phyloP scores from a whole-genome alignment of 2,329 filamentous ascomycete genomes.

The Monosporascus sp. region DNA sequence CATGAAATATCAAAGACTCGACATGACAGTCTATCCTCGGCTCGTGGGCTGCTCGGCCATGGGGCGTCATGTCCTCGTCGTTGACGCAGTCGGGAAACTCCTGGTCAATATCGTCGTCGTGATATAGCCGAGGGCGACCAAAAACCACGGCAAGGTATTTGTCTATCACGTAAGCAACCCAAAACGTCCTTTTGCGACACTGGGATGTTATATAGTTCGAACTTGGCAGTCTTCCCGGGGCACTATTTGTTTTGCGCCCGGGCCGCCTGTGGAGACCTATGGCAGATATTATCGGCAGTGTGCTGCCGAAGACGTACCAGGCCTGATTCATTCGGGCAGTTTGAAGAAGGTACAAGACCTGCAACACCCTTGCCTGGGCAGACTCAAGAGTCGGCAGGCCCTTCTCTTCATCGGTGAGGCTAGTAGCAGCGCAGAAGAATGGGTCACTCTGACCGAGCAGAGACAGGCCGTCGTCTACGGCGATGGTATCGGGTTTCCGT shows the following conservation, averaged over 20 bases:
- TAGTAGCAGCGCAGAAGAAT: slow-evolving; percentile 36
- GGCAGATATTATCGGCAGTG: slow-evolving; percentile 45
- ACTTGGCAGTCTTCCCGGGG: too few relatives aligned
- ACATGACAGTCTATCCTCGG: slow-evolving; percentile 16
- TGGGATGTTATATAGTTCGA: too few relatives aligned
- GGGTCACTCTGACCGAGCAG: slow-evolving; percentile 27
- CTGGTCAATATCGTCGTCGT: slow-evolving; percentile 56
- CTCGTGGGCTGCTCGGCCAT: slow-evolving; percentile 25
- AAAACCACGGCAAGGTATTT: slow-evolving; percentile 60
- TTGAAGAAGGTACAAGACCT: slow-evolving; percentile 53
- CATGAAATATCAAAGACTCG: slow-evolving; percentile 27
- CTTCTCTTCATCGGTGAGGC: slow-evolving; percentile 42
- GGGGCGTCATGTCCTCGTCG: slow-evolving; percentile 49
- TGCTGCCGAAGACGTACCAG: slow-evolving; percentile 56
- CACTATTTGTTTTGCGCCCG: slow-evolving; percentile 2
- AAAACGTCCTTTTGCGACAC: slow-evolving; percentile 42
- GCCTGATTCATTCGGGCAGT: slow-evolving; percentile 56
- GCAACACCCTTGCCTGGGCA: slow-evolving; percentile 52
- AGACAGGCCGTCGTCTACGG: slow-evolving; percentile 10
- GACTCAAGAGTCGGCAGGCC: slow-evolving; percentile 50
- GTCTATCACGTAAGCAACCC: slow-evolving; percentile 58
- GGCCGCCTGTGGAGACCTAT: slow-evolving; percentile 35
- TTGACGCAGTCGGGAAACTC: slow-evolving; percentile 50
- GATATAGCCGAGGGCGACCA: slow-evolving; percentile 54
- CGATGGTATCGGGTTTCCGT: too few relatives aligned